Base-by-base conservation (phyloP, 2,329 filamentous ascomycete genomes). In the Clathrospora elynae region DNA sequence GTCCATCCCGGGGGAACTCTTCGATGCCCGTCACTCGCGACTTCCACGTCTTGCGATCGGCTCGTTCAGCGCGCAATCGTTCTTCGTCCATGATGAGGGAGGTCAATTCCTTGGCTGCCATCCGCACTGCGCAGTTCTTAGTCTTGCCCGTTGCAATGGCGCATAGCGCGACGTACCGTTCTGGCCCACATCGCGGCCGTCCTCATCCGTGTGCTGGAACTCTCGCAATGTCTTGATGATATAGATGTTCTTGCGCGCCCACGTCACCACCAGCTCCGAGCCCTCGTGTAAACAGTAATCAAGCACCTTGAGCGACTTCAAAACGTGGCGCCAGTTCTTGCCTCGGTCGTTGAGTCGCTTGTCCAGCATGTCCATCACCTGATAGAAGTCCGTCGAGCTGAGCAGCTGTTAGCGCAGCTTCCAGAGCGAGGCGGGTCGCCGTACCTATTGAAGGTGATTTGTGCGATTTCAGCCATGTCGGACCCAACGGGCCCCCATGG, bases 351-450 rank as follows among this genome's bases (percentile, higher is more conserved):
- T 99, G 65, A 99, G 77, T 58, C 93, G 87, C 78, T 97, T 97
- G 75, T 99, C 93, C 57, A 99, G 79, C 90, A 99, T 99, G 71
- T 99, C 93, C 86, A 99, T 96, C 64, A 99, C 96, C 71, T 99
- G 92, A 76, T 96, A 96, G 76, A 99, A 99, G 71, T 97, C 93
- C 73, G 87, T 92, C 23, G 90, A 91, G 67, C 92, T 95, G 60
- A 26, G 32, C 25, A 43, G 14, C 29, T 29, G 53, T 70, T 55
- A 70, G 65, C 56, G 55, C 49, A 43, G 44, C 49, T 32, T 33
- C 35, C 30, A 28, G 24, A 33, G 35, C 9, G 17, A 33, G 12
- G 24, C 11, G 38, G 18, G 28, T 20, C 25, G 31, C 74, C 86
- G 66, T 85, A 96, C 92, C 88, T 95, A 76, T 95, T 95, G 77